A percentile compares a stretch with the other conserved stretches of the same genome.
Evolutionary conservation across 2,329 filamentous ascomycete species (phyloP).

Genomic region (Exophiala spinifera): DNA sequence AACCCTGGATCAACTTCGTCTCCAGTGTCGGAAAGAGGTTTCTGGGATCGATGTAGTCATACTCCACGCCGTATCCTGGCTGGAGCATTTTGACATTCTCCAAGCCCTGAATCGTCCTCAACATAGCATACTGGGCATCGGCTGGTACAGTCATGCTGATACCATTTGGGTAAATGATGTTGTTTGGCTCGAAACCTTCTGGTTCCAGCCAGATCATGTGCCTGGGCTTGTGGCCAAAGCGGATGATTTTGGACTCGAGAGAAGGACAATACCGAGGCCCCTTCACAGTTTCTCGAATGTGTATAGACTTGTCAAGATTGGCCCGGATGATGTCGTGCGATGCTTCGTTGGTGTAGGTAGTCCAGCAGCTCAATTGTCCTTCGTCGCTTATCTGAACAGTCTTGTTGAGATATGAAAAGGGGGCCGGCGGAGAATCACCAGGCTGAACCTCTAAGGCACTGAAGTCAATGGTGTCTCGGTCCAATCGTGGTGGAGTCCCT

Average conservation of each 20-base stretch:
- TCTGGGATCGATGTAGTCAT: conserved; percentile 95
- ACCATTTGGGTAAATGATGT: conserved; percentile 92
- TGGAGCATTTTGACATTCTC: conserved; percentile 91
- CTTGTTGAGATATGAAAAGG: conserved; percentile 88
- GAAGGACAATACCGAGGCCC: conserved; percentile 95
- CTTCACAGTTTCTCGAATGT: conserved; percentile 92
- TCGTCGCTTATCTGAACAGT: conserved; percentile 65
- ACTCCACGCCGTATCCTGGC: conserved; percentile 94
- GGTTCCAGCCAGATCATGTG: conserved; percentile 98
- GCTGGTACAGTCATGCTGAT: conserved; percentile 94
- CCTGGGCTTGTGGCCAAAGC: conserved; percentile 73
- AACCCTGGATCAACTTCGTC: conserved; percentile 82
- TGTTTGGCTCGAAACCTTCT: conserved; percentile 79
- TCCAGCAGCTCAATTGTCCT: conserved; percentile 80
- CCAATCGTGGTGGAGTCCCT: conserved; percentile 85
- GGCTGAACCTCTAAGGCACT: conserved; percentile 65
- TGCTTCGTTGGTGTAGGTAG: conserved; percentile 78
- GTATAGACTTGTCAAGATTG: conserved; percentile 93
- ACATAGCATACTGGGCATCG: conserved; percentile 76
- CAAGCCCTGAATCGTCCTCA: conserved; percentile 83
- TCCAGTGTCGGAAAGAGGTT: conserved; percentile 84
- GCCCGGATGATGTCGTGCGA: conserved; percentile 80
- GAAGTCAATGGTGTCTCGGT: conserved; percentile 79
- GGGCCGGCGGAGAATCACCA: conserved; percentile 80
- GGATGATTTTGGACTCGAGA: conserved; percentile 87